Conservation (phyloP, 2,329 filamentous ascomycete genomes). For the Rosellinia necatrix region DNA sequence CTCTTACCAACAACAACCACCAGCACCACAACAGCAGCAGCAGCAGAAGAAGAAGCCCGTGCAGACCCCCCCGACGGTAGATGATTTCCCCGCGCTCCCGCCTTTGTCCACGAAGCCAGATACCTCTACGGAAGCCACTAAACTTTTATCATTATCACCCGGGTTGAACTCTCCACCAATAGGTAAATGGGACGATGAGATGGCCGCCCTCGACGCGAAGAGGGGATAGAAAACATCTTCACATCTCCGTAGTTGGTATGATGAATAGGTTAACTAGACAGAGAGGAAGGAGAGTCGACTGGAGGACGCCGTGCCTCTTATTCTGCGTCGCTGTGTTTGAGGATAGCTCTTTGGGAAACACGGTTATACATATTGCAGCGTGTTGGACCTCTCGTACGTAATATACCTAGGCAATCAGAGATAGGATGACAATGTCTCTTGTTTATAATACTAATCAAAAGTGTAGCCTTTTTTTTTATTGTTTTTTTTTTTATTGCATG, state of each 20-base stretch:
- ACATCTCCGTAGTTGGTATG: not conserved
- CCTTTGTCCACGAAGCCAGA: slow-evolving; percentile 36
- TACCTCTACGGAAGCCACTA: slow-evolving; percentile 30
- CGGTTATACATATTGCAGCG: not conserved
- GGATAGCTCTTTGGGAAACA: not conserved
- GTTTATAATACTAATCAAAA: slow-evolving; percentile 25
- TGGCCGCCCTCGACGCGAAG: slow-evolving; percentile 54
- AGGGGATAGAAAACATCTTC: not conserved
- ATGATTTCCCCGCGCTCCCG: slow-evolving; percentile 50
- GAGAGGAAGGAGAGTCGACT: not conserved
- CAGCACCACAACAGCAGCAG: slow-evolving; percentile 21
- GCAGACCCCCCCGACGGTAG: slow-evolving; percentile 41
- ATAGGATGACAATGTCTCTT: slow-evolving; percentile 7
- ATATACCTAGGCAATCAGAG: not conserved
- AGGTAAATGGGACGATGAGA: slow-evolving; percentile 63
- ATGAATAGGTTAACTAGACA: not conserved
- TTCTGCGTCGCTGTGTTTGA: not conserved
- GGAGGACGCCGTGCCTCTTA: not conserved
- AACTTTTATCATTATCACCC: slow-evolving; percentile 38
- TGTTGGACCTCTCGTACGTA: not conserved
- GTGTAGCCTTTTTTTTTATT: slow-evolving; percentile 3
- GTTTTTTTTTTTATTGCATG: too few species aligned
- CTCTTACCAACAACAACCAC: slow-evolving; percentile 22
- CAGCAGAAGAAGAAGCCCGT: slow-evolving; percentile 27
- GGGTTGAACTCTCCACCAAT: slow-evolving; percentile 43